Evolutionary conservation across 768 basidiomycete genomes (phyloP), one percentile per base, ranked within the genome.

Genomic region (Cystofilobasidium bisporidii): DNA sequence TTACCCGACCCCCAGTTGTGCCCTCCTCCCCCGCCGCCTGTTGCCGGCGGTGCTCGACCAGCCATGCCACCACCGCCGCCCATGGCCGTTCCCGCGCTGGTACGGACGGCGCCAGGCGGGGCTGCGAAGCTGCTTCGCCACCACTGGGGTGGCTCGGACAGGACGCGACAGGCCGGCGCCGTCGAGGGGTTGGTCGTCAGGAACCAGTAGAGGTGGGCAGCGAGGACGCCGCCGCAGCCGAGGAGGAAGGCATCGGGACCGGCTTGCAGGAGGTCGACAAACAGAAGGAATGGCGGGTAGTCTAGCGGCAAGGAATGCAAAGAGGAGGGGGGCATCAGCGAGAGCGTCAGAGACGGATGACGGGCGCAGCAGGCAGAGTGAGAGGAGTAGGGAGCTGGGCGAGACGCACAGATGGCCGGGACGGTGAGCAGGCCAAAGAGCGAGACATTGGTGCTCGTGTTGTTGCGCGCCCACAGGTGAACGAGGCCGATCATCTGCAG

Each of bases 201-300:
- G 59, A 75, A 71, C 85, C 86, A 89, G 87, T 88, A 91, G 12
- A 83, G 74, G 74, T 92, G 89, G 0, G 90, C 90, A 2, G 86
- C 82, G 38, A 88, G 81, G 40, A 87, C 81, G 11, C 91, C 91
- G 0, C 85, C 85, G 58, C 89, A 74, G 30, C 82, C 78, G 32
- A 79, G 72, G 10, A 83, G 82, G 5, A 85, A 87, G 3, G 81
- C 82, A 0, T 68, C 45, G 0, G 85, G 69, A 15, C 78, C 78
- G 15, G 78, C 84, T 68, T 81, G 81, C 72, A 91, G 74, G 57
- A 87, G 74, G 75, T 92, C 91, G 72, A 93, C 77, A 43, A 74
- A 83, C 61, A 92, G 81, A 73, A 92, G 81, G 45, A 83, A 80
- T 74, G 86, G 90, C 0, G 91, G 88, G 67, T 86, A 83, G 76